Base-by-base conservation (phyloP, 805 yeast genomes). In the Wickerhamiella occidentalis region DNA sequence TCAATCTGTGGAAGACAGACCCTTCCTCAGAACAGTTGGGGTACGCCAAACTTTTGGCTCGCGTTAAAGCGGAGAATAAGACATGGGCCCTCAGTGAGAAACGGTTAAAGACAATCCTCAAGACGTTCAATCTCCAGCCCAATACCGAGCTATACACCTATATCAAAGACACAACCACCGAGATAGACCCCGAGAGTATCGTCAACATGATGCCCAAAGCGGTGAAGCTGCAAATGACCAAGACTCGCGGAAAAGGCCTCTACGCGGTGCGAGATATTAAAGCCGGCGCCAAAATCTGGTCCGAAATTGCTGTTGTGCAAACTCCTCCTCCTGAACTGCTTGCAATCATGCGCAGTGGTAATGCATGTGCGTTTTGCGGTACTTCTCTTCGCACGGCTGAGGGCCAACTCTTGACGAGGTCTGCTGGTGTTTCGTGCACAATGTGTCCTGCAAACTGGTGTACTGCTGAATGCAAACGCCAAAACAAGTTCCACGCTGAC, bases 321-420 rank as follows among this genome's bases (percentile, higher is more conserved):
- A 67, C 83, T 0, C 85, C 90, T 2, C 85, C 82, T 2, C 68
- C 84, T 53, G 85, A 82, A 13, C 77, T 79, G 56, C 65, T 78
- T 42, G 71, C 75, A 35, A 64, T 82, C 51, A 75, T 82, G 56
- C 68, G 73, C 41, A 60, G 63, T 18, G 84, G 87, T 0, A 76
- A 75, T 56, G 83, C 85, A 2, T 85, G 95, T 62, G 69, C 85
- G 1, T 72, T 74, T 58, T 85, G 95, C 68, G 85, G 87, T 0
- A 71, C 73, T 42, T 65, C 79, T 1, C 64, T 79, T 35, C 66
- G 63, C 35, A 45, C 53, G 5, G 42, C 55, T 12, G 58, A 56
- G 12, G 60, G 60, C 41, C 46, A 49, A 28, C 58, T 52, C 15
- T 11, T 49, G 23, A 40, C 41, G 17, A 30, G 42, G 7, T 23